These are phyloP conservation scores for Termitomyces sp. DNA, from an alignment of 768 basidiomycete genomes.

Conservation along the genomic window DNA sequence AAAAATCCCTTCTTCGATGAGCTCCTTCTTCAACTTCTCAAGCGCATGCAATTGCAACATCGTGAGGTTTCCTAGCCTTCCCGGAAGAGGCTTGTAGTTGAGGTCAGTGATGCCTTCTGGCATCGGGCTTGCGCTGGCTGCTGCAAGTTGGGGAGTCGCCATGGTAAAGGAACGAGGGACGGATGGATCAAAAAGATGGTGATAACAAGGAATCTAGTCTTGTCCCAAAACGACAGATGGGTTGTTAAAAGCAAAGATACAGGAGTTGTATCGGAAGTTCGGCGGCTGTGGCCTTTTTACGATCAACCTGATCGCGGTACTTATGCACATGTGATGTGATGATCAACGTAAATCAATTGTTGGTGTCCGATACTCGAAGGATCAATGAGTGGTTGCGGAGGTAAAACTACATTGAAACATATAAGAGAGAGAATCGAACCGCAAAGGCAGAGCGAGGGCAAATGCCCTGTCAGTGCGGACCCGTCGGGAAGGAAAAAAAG, in stretches of 20 bases:
- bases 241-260: neutral
- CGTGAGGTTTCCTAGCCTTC: constrained; percentile 72
- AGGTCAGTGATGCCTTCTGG: constrained; percentile 61
- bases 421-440: too few relatives aligned
- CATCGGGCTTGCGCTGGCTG: constrained; percentile 51
- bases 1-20: constrained; percentile 57
- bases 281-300: neutral
- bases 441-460: too few relatives aligned
- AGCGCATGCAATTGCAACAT: constrained; percentile 58
- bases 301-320: neutral
- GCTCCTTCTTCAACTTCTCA: constrained; percentile 60
- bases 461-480: too few relatives aligned
- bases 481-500: too few relatives aligned
- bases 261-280: neutral
- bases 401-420: too few relatives aligned
- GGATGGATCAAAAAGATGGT: neutral
- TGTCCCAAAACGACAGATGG: neutral
- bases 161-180: neutral
- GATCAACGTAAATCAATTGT: too few relatives aligned
- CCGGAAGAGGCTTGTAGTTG: constrained; percentile 62
- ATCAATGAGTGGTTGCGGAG: too few relatives aligned
- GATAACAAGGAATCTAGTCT: neutral
- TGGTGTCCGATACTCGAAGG: too few relatives aligned
- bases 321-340: neutral
- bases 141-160: neutral